These are phyloP conservation scores for Beta corolliflora DNA, from an alignment of 179 eudicot species.

Conservation along the genomic window DNA sequence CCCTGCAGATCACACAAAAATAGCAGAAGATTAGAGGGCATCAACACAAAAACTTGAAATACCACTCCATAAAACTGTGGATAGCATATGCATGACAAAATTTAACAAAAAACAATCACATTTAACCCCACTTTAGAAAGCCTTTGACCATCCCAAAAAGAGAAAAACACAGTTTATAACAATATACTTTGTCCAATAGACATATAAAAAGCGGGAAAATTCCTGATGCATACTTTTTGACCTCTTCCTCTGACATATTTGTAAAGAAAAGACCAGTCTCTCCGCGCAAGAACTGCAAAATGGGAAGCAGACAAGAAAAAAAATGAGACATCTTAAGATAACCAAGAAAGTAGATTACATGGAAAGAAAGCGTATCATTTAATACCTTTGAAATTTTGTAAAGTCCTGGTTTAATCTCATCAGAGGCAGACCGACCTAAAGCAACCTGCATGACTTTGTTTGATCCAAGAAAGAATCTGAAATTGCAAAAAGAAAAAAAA, in stretches of 20 bases:
- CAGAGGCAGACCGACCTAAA: conserved; percentile 79
- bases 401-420: conserved; percentile 69
- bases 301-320: background rate
- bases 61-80: too few relatives aligned
- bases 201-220: background rate
- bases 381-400: conserved; percentile 80
- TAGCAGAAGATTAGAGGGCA: background rate
- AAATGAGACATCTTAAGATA: conserved; percentile 2
- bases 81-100: background rate
- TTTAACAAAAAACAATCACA: background rate
- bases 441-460: conserved; percentile 98
- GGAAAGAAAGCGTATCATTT: background rate
- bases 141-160: background rate
- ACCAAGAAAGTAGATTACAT: background rate
- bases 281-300: conserved; percentile 70
- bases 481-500: conserved; percentile 3
- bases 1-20: conserved; percentile 39
- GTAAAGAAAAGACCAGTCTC: conserved; percentile 78
- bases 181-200: background rate
- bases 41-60: background rate
- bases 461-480: conserved; percentile 94
- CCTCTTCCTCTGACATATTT: conserved; percentile 72
- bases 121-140: background rate
- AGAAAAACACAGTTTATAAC: background rate
- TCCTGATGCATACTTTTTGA: conserved; percentile 52